phyloP scores from a whole-genome alignment of 2,329 filamentous ascomycete genomes.

The Colletotrichum liaoningense region DNA sequence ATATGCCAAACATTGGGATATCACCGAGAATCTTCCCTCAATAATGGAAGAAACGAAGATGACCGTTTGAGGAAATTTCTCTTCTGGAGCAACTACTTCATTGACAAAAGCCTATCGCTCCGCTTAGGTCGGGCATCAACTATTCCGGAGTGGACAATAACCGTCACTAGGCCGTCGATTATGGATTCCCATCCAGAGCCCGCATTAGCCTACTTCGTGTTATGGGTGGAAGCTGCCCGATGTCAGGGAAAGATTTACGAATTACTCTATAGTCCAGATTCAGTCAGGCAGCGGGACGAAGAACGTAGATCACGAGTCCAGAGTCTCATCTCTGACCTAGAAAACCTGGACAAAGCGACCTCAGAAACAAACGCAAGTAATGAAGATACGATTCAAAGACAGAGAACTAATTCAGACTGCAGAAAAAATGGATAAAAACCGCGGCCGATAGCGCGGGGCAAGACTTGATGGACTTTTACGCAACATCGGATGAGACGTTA shows the following conservation, averaged over 20 bases:
- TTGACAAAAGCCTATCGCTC: slow-evolving; percentile 66
- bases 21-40: slow-evolving; percentile 42
- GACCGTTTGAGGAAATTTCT: slow-evolving; percentile 50
- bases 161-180: slow-evolving; percentile 46
- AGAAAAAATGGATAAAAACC: slow-evolving; percentile 36
- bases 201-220: slow-evolving; percentile 48
- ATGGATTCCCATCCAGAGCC: slow-evolving; percentile 43
- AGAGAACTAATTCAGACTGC: neutral
- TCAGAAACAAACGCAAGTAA: slow-evolving; percentile 23
- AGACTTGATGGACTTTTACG: slow-evolving; percentile 47
- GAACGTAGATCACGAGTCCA: slow-evolving; percentile 47
- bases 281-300: slow-evolving; percentile 47
- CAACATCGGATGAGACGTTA: slow-evolving; percentile 53
- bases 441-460: slow-evolving; percentile 27
- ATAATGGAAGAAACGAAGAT: slow-evolving; percentile 37
- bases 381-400: no score
- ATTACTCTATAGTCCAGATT: slow-evolving; percentile 59
- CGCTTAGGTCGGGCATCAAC: slow-evolving; percentile 63
- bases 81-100: slow-evolving; percentile 69
- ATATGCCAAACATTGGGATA: slow-evolving; percentile 46
- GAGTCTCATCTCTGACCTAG: slow-evolving; percentile 44
- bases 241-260: slow-evolving; percentile 68
- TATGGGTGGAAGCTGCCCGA: slow-evolving; percentile 62
- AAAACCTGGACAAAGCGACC: slow-evolving; percentile 45
- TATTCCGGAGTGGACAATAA: slow-evolving; percentile 69